Conservation (phyloP, 768 basidiomycete species). For the Cantharellus cinnabarinus region DNA sequence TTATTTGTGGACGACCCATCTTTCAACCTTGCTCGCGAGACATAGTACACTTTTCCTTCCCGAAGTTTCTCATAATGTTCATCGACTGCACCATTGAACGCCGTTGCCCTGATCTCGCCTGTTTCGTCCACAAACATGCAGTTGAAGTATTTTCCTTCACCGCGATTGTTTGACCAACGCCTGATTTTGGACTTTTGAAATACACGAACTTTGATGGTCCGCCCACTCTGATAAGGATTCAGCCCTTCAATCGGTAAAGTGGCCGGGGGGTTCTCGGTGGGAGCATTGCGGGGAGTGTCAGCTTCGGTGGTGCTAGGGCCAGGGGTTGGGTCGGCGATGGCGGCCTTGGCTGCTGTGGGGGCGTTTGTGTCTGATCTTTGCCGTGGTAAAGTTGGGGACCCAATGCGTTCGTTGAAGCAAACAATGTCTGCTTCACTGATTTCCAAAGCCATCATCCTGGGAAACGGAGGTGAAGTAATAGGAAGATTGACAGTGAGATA, state of each 20-base stretch:
- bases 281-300: slow-evolving; percentile 9
- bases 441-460: neutral
- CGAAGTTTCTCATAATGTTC: slow-evolving; percentile 65
- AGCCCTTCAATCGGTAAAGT: slow-evolving; percentile 84
- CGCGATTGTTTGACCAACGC: slow-evolving; percentile 71
- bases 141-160: slow-evolving; percentile 89
- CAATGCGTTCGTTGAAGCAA: neutral
- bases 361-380: neutral
- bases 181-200: slow-evolving; percentile 75
- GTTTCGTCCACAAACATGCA: slow-evolving; percentile 89
- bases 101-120: slow-evolving; percentile 79
- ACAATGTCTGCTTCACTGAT: neutral
- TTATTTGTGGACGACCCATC: slow-evolving; percentile 80
- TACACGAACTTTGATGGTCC: slow-evolving; percentile 93
- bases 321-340: slow-evolving; percentile 13
- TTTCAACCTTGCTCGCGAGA: slow-evolving; percentile 82
- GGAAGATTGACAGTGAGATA: slow-evolving; percentile 10
- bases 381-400: neutral
- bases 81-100: slow-evolving; percentile 71
- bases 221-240: slow-evolving; percentile 93
- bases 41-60: slow-evolving; percentile 81
- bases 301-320: slow-evolving; percentile 12
- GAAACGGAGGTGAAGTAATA: neutral
- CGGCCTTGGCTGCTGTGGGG: slow-evolving; percentile 11
- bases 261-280: slow-evolving; percentile 13